Evolutionary conservation across 75 land plant species (phyloP), one percentile per base, ranked within the genome.

Genomic region (Cupressus sempervirens): DNA sequence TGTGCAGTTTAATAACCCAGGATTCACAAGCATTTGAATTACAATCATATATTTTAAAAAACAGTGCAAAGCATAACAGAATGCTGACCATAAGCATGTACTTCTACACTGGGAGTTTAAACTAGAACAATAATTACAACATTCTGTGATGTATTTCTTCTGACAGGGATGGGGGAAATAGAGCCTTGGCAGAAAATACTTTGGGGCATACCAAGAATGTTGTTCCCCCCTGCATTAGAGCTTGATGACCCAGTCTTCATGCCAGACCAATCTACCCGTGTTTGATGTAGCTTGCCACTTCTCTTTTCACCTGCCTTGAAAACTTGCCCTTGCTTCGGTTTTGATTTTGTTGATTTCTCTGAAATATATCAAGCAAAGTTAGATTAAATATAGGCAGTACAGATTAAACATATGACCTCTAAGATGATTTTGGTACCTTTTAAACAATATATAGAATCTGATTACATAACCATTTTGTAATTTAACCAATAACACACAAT

Each of bases 161-260:
- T 62, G n/a, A 23, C n/a, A 58, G 7, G 29, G 7, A 26, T 62
- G 67, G 67, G n/a, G 67, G 29, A 56, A 56, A 62, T 26, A 1
- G 4, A 38, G 26, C 38, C 20, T 76, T 20, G 79, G n/a, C 8
- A 38, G 7, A 45, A 10, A 38, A 76, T 76, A 20, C 20, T 76
- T 76, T 76, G 8, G 38, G 7, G 45, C 79, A 76, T 76, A 76
- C 79, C 79, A 76, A 76, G 79, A 76, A 40, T 76, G 79, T 76
- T 76, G n/a, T 76, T 76, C 38, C 26, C 45, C 41, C 79, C 45
- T 40, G 45, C 79, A 76, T 76, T 38, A 40, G 79, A 40, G 41
- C 40, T 76, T 76, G 40, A 18, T 3, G 79, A 40, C 38, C 79
- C 79, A 76, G 43, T 76, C 41, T 76, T 76, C n/a, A 1, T 20